Base-by-base conservation (phyloP, 805 yeast genomes). In the Saturnispora dispora region DNA sequence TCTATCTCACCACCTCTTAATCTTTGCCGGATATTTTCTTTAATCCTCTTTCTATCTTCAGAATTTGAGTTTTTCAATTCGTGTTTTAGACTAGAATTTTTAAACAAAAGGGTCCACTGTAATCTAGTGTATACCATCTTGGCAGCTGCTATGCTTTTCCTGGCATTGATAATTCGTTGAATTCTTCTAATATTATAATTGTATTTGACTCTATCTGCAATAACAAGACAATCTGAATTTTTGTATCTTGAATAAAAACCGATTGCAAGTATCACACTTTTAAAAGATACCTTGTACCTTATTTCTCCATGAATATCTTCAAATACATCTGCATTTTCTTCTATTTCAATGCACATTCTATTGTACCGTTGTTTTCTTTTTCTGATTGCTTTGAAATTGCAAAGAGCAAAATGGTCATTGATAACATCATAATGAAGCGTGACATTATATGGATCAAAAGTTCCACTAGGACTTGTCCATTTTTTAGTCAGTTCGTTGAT, bases 231-330 rank as follows among this genome's bases (percentile, higher is more conserved):
- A 55, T 82, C 82, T 46, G 84, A 81, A 20, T 87, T 83, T 56
- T 87, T 84, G 69, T 88, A 86, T 44, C 82, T 73, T 2, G 85
- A 78, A 66, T 88, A 88, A 45, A 87, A 71, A 0, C 96, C 96
- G 37, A 89, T 71, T 57, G 79, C 82, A 30, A 79, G 66, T 37
- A 90, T 64, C 17, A 88, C 61, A 48, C 81, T 71, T 13, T 77
- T 73, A 65, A 88, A 88, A 4, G 82, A 73, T 8, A 88, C 76
- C 1, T 85, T 86, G 0, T 75, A 75, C n/a, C 75, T 79, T 17
- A 76, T 72, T 46, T 76, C 72, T 3, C 36, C 17, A 35, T 48
- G 30, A 10, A 42, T 33, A 20, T 40, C 45, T n/a, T 30, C 39
- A 13, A 37, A 20, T 3, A 23, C 46, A 7, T 55, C 57, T 73